Evolutionary conservation across 345 rosid species (phyloP).

Genomic region (Arabis alpina): DNA sequence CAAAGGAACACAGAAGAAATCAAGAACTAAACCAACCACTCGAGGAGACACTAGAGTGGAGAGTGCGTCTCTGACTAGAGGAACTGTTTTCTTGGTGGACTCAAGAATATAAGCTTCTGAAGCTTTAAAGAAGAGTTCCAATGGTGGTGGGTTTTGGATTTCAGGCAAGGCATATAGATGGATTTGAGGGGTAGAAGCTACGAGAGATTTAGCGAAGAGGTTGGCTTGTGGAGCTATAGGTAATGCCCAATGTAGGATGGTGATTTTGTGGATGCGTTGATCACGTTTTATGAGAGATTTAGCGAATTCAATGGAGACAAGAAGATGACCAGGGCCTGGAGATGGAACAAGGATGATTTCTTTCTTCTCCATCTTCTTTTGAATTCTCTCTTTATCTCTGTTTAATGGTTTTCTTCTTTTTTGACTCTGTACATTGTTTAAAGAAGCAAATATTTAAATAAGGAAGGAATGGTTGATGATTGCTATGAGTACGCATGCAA

Average conservation of each 20-base stretch:
- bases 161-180: constrained; percentile 37
- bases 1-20: constrained; percentile 52
- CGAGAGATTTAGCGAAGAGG: constrained; percentile 31
- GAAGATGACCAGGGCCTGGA: constrained; percentile 52
- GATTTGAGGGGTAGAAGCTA: constrained; percentile 33
- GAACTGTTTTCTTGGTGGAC: constrained; percentile 36
- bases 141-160: constrained; percentile 30
- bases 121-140: constrained; percentile 36
- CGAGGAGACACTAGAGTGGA: neutral
- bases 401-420: neutral
- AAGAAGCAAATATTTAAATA: neutral
- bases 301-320: constrained; percentile 54
- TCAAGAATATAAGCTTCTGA: constrained; percentile 39
- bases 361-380: constrained; percentile 4
- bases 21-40: constrained; percentile 50
- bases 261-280: constrained; percentile 41
- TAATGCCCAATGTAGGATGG: constrained; percentile 36
- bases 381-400: neutral
- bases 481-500: no score
- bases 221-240: constrained; percentile 37
- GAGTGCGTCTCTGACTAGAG: constrained; percentile 34
- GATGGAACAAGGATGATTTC: constrained; percentile 38
- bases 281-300: constrained; percentile 47
- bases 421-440: neutral
- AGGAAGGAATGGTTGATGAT: neutral